Percentiles rank a stretch among this genome's conserved stretches.
Conservation (phyloP, 1,139 yeast genomes). For the Torulaspora globosa region DNA sequence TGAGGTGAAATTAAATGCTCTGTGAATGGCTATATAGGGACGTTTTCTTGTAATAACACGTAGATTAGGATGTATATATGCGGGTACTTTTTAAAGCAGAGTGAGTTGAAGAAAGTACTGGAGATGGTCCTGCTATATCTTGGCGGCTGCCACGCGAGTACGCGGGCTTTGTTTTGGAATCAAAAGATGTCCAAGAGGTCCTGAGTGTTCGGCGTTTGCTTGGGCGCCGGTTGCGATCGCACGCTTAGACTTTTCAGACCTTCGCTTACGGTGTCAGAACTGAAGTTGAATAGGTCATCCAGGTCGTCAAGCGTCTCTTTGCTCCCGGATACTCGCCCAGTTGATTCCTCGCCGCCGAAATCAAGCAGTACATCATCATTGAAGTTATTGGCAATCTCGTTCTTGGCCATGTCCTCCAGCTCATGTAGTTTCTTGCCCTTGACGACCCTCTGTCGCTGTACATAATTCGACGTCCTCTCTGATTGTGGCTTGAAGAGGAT, state of each 20-base stretch:
- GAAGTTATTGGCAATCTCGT: constrained; percentile 61
- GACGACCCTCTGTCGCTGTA: constrained; percentile 34
- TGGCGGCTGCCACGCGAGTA: neutral
- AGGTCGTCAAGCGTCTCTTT: constrained; percentile 50
- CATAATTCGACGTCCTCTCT: constrained; percentile 44
- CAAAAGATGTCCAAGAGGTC: constrained; percentile 60
- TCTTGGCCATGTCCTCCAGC: constrained; percentile 69
- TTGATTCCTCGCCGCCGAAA: constrained; percentile 48
- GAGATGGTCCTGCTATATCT: neutral
- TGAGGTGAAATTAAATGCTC: constrained; percentile 1
- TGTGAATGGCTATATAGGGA: constrained; percentile 1
- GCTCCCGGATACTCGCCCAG: constrained; percentile 13
- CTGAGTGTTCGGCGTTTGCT: constrained; percentile 33
- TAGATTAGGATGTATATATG: constrained; percentile 4
- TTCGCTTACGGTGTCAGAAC: constrained; percentile 11
- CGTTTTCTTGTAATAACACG: constrained; percentile 8
- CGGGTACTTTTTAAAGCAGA: constrained; percentile 3
- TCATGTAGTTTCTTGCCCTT: constrained; percentile 64
- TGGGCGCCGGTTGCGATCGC: constrained; percentile 22
- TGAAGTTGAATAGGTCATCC: constrained; percentile 55
- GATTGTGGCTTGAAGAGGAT: constrained; percentile 84
- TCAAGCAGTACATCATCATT: constrained; percentile 83
- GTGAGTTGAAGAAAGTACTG: neutral
- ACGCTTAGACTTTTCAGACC: constrained; percentile 33
- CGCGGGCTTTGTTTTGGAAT: constrained; percentile 3